These are phyloP conservation scores for Cicer bijugum DNA, from an alignment of 306 rosid species.

Conservation along the genomic window DNA sequence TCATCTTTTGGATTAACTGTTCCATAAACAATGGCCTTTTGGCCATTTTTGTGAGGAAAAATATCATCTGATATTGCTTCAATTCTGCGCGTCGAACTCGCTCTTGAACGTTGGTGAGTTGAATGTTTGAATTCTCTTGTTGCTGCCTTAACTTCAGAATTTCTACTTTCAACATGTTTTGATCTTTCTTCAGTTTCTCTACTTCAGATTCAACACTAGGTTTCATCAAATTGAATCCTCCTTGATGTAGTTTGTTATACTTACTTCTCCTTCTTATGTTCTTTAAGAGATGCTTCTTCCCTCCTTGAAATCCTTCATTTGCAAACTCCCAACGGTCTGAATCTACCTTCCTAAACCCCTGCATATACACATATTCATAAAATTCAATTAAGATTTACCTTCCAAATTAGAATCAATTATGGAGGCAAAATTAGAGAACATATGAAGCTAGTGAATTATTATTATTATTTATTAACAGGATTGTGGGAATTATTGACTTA, in stretches of 20 bases:
- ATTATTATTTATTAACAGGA: neutral
- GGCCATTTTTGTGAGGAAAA: conserved; percentile 63
- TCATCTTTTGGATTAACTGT: conserved; percentile 56
- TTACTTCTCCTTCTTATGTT: conserved; percentile 77
- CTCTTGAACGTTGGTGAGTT: conserved; percentile 58
- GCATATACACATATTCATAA: neutral
- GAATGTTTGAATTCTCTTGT: conserved; percentile 58
- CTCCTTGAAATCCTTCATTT: conserved; percentile 80
- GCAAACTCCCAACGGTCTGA: conserved; percentile 94
- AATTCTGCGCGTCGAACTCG: conserved; percentile 56
- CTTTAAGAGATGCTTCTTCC: conserved; percentile 86
- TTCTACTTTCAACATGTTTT: conserved; percentile 61
- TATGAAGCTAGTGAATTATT: no score
- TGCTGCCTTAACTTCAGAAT: conserved; percentile 68
- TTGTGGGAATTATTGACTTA: conserved; percentile 41
- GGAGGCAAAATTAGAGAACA: no score
- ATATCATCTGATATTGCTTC: conserved; percentile 66
- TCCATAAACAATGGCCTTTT: conserved; percentile 52
- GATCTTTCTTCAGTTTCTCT: conserved; percentile 68
- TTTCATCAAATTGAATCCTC: conserved; percentile 45
- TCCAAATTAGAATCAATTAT: no score
- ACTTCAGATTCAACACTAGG: conserved; percentile 59
- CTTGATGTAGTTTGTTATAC: conserved; percentile 54
- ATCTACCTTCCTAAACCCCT: conserved; percentile 94
- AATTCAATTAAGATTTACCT: no score